Base-by-base conservation (phyloP, 2,329 filamentous ascomycete genomes). In the Aspergillus candidus region DNA sequence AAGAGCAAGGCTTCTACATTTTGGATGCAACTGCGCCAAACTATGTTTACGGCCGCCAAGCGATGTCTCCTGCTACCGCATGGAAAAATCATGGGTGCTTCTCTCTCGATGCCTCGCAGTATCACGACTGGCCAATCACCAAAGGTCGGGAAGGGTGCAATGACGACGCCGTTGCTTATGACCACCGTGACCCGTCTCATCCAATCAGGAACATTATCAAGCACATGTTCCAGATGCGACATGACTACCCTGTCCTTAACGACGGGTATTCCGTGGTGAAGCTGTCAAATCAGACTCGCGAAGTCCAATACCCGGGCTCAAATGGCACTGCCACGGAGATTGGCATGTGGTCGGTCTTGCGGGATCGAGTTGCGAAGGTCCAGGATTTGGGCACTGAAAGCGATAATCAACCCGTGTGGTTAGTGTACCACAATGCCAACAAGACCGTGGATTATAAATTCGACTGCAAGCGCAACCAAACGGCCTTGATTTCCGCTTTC, bases 51-150 rank as follows among this genome's bases (percentile, higher is more conserved):
- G 81, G 81, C 14, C 75, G 81, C 52, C 77, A 80, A 56, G 66
- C 81, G 2, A 82, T 84, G 74, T 75, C 76, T 7, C 72, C 78
- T 3, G 71, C 78, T 2, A 74, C 74, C 3, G 80, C 80, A 2
- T 84, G 81, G 80, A 77, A 80, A 52, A 71, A 73, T 31, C 81
- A 84, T 52, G 81, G 81, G 5, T 84, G 81, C 57, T 83, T 83
- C 62, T 65, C 66, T 11, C 68, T 82, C 4, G 69, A 71, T 13
- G 75, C 75, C 30, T 72, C 71, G 2, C 77, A 82, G 48, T 80
- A 82, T 54, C 75, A 72, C 52, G 56, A 79, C 5, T 78, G 78
- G 67, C 80, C 79, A 0, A 63, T 80, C 32, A 74, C 77, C 38
- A 70, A 72, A 48, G 74, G 76, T 2, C 62, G 71, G 2, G 51